Evolutionary conservation across 2,329 filamentous ascomycete species (phyloP).

Genomic region (Thelonectria discophora): DNA sequence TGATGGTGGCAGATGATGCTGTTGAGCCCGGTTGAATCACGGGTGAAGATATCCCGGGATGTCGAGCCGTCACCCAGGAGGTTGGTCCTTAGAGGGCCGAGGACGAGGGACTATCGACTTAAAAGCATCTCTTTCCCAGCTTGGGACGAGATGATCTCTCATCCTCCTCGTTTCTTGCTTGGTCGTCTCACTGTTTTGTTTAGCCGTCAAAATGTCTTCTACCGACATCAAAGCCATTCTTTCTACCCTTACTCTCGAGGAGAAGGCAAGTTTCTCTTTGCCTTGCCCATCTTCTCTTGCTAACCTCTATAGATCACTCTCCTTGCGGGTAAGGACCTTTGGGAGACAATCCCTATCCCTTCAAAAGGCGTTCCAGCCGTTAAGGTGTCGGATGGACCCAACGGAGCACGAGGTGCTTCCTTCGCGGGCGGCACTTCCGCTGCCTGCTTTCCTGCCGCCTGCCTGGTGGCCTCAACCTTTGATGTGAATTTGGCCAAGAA

Average conservation of each 20-base stretch:
- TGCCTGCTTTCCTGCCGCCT: conserved; percentile 44
- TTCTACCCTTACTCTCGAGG: conserved; percentile 44
- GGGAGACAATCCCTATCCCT: conserved; percentile 40
- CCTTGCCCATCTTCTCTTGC: neutral
- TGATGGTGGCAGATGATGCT: conserved; percentile 17
- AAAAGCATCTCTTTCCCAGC: conserved; percentile 34
- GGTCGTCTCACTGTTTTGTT: conserved; percentile 14
- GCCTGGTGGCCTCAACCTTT: conserved; percentile 67
- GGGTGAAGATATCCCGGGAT: conserved; percentile 10
- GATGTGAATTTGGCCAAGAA: conserved; percentile 65
- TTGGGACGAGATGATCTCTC: conserved; percentile 21
- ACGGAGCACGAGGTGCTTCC: conserved; percentile 40
- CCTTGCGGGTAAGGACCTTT: conserved; percentile 40
- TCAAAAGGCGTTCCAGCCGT: conserved; percentile 38
- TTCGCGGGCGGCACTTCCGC: conserved; percentile 38
- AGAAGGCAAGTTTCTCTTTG: conserved; percentile 38
- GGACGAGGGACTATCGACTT: conserved; percentile 5
- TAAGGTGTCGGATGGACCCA: conserved; percentile 41
- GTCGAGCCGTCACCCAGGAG: conserved; percentile 11
- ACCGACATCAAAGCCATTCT: conserved; percentile 42
- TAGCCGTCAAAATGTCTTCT: conserved; percentile 35
- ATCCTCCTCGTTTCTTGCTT: conserved; percentile 20
- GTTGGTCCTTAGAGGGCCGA: neutral
- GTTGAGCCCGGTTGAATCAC: conserved; percentile 19
- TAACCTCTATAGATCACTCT: conserved; percentile 35